Evolutionary conservation across 495 filamentous ascomycete genomes (phyloP).

Genomic region (Podospora pseudocomata): DNA sequence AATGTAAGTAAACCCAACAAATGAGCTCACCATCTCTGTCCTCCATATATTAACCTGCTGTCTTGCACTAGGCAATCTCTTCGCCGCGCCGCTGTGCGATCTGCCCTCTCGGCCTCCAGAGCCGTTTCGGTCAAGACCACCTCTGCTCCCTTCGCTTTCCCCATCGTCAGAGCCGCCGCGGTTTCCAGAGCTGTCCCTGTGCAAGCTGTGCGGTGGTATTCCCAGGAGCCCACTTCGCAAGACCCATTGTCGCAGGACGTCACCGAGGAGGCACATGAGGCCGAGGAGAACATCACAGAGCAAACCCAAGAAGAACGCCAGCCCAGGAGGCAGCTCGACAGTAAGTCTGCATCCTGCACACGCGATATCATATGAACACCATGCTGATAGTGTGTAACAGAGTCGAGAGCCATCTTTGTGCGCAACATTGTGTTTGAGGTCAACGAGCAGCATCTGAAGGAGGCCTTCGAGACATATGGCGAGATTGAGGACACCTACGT

Average conservation of each 20-base stretch:
- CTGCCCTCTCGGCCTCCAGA: constrained; percentile 49
- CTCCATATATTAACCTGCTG: neutral
- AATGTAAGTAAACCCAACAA: constrained; percentile 5
- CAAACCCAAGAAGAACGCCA: neutral
- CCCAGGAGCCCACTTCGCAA: constrained; percentile 14
- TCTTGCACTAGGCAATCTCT: constrained; percentile 47
- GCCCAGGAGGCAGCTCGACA: neutral
- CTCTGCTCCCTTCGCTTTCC: constrained; percentile 30
- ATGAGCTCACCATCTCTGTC: neutral
- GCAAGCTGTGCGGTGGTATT: constrained; percentile 36
- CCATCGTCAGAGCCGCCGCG: constrained; percentile 24
- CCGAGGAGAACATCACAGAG: neutral
- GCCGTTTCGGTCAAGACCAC: constrained; percentile 43
- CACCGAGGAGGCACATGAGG: constrained; percentile 21
- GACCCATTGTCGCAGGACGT: constrained; percentile 11
- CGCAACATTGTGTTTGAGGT: constrained; percentile 87
- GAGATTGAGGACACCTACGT: constrained; percentile 53
- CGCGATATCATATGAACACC: neutral
- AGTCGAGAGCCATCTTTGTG: constrained; percentile 55
- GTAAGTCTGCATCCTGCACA: neutral
- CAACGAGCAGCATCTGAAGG: constrained; percentile 63
- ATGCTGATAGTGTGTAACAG: neutral
- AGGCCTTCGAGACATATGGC: constrained; percentile 65
- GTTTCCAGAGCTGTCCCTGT: constrained; percentile 20
- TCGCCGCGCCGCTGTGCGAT: constrained; percentile 55